Percentiles rank a stretch among this genome's conserved stretches.
Evolutionary conservation across 2,329 filamentous ascomycete species (phyloP).

Genomic region (Trichoderma lentiforme): DNA sequence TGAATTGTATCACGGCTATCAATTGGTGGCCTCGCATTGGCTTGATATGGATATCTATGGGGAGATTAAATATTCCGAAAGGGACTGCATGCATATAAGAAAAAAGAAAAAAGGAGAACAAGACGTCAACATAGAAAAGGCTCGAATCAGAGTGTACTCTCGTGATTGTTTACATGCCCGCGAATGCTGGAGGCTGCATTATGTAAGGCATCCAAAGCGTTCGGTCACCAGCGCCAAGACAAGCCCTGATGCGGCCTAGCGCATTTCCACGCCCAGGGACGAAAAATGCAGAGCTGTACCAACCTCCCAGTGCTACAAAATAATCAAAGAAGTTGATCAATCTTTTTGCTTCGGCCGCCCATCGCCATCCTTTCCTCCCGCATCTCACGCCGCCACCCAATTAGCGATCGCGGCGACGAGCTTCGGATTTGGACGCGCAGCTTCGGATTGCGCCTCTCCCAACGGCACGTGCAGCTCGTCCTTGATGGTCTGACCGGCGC

Average conservation of each 20-base stretch:
- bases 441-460: slow-evolving; percentile 10
- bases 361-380: slow-evolving; percentile 8
- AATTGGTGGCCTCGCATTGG: neutral
- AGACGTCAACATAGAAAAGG: neutral
- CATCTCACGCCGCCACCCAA: slow-evolving; percentile 1
- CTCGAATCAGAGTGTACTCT: neutral
- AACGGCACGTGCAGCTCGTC: slow-evolving; percentile 22
- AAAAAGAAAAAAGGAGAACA: neutral
- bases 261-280: slow-evolving; percentile 5
- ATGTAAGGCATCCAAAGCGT: neutral
- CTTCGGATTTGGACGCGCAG: slow-evolving; percentile 13
- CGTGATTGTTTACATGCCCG: neutral
- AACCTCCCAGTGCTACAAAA: slow-evolving; percentile 19
- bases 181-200: neutral
- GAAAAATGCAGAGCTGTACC: slow-evolving; percentile 19
- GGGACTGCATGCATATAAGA: neutral
- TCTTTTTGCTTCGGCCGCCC: slow-evolving; percentile 13
- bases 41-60: neutral
- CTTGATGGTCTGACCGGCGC: slow-evolving; percentile 31
- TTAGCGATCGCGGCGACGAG: slow-evolving; percentile 16
- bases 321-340: neutral
- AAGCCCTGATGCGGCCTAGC: slow-evolving; percentile 17
- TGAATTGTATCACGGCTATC: neutral
- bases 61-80: neutral
- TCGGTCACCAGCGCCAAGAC: neutral